Conservation (phyloP, 2,329 filamentous ascomycete genomes). For the Claviceps sp. region DNA sequence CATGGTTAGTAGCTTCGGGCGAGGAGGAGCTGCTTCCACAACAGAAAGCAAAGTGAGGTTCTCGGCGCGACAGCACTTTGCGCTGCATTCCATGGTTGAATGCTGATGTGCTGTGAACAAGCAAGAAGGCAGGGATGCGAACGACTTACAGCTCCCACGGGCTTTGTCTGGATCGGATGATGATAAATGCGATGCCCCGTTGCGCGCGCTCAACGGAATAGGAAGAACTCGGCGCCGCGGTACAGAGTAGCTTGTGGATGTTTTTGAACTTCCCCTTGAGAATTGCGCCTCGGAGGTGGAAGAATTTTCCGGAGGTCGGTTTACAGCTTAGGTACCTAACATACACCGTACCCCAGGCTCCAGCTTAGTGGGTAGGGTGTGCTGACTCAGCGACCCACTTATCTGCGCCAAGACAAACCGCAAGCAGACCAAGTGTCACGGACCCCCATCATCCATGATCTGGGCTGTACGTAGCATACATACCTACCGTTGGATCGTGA, state of each 20-base stretch:
- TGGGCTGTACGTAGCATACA: not conserved
- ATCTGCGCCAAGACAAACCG: not conserved
- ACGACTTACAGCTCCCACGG: constrained; percentile 22
- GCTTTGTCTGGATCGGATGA: constrained; percentile 22
- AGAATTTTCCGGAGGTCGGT: constrained; percentile 19
- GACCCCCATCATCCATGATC: too few species aligned
- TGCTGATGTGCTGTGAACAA: constrained; percentile 3
- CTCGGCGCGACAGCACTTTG: constrained; percentile 4
- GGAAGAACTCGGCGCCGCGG: constrained; percentile 30
- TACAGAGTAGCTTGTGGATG: constrained; percentile 17
- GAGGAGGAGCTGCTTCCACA: constrained; percentile 1
- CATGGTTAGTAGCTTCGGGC: constrained; percentile 11
- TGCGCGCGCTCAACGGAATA: constrained; percentile 26
- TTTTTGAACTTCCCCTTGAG: constrained; percentile 16
- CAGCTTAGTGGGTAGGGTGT: not conserved
- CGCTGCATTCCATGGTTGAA: constrained; percentile 4
- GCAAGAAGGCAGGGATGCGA: constrained; percentile 4
- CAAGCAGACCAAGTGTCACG: not conserved
- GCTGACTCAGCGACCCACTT: not conserved
- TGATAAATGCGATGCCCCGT: constrained; percentile 30
- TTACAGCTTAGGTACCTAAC: not conserved
- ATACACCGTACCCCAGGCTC: not conserved
- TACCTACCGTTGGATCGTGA: not conserved
- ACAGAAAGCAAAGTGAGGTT: constrained; percentile 1
- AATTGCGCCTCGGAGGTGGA: constrained; percentile 20